These are phyloP conservation scores for Zoysia japonica DNA, from an alignment of 176 grass and related monocot species.

Conservation along the genomic window DNA sequence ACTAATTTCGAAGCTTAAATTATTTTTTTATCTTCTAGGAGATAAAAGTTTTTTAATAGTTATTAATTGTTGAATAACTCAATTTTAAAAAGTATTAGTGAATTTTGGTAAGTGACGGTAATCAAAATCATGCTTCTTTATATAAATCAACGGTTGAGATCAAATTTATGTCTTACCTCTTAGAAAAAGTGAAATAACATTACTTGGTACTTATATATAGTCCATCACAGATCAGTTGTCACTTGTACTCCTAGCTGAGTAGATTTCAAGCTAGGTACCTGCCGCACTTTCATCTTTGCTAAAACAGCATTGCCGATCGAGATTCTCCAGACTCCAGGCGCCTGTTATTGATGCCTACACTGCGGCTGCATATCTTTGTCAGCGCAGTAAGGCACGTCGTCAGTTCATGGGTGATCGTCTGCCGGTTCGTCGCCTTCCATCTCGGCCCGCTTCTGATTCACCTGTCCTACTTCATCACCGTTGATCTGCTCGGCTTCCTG, in stretches of 20 bases:
- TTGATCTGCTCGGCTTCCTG: constrained; percentile 64
- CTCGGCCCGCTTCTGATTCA: constrained; percentile 54
- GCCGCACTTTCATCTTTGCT: not conserved
- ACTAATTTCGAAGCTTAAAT: no score
- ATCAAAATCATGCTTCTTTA: no score
- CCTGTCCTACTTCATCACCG: constrained; percentile 53
- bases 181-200: no score
- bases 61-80: no score
- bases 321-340: not conserved
- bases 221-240: not conserved
- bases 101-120: no score
- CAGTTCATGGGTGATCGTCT: constrained; percentile 21
- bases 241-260: not conserved
- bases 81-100: no score
- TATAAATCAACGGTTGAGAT: no score
- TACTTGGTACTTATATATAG: not conserved
- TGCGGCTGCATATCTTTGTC: not conserved
- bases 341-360: constrained; percentile 14
- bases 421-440: constrained; percentile 40
- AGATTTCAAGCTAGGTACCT: not conserved
- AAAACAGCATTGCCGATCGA: not conserved
- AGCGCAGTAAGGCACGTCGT: not conserved
- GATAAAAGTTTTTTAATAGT: no score
- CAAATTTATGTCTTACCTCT: no score
- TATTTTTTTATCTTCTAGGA: no score